Percentiles rank a stretch among this genome's conserved stretches.
phyloP scores from a whole-genome alignment of 2,329 filamentous ascomycete genomes.

The Sporothrix schenckii region DNA sequence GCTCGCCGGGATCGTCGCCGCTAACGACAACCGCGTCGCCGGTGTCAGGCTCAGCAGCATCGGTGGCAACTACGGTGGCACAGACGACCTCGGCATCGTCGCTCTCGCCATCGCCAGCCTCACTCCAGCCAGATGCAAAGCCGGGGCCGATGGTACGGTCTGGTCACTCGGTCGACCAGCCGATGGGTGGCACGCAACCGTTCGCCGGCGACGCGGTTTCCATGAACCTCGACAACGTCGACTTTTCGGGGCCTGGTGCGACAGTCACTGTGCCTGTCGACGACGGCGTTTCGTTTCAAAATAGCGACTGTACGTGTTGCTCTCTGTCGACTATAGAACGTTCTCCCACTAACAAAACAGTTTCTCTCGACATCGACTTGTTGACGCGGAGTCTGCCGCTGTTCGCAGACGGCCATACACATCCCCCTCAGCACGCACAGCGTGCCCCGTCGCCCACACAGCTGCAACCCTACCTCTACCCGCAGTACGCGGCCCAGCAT shows the following conservation, averaged over 20 bases:
- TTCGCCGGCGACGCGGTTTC: neutral
- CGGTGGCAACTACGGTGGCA: neutral
- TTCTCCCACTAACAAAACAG: neutral
- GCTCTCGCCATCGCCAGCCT: constrained; percentile 7
- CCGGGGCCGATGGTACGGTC: neutral
- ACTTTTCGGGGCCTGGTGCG: constrained; percentile 16
- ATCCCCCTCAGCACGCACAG: neutral
- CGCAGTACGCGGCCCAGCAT: neutral
- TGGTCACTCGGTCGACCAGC: neutral
- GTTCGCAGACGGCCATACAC: neutral
- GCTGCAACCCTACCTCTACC: neutral
- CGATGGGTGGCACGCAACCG: constrained; percentile 7
- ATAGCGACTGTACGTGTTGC: constrained; percentile 24
- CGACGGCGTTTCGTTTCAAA: neutral
- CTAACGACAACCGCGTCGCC: neutral
- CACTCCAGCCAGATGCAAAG: neutral
- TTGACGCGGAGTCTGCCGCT: constrained; percentile 10
- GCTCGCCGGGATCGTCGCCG: constrained; percentile 21
- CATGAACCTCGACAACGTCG: constrained; percentile 23
- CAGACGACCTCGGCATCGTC: constrained; percentile 14
- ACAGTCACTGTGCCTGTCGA: constrained; percentile 17
- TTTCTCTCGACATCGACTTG: constrained; percentile 30
- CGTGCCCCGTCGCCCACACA: neutral
- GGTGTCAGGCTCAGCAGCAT: neutral
- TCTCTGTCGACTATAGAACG: neutral